A percentile compares a stretch with the other conserved stretches of the same genome.
Evolutionary conservation across 768 basidiomycete genomes (phyloP).

Genomic region (Hygrophoropsis aurantiaca): DNA sequence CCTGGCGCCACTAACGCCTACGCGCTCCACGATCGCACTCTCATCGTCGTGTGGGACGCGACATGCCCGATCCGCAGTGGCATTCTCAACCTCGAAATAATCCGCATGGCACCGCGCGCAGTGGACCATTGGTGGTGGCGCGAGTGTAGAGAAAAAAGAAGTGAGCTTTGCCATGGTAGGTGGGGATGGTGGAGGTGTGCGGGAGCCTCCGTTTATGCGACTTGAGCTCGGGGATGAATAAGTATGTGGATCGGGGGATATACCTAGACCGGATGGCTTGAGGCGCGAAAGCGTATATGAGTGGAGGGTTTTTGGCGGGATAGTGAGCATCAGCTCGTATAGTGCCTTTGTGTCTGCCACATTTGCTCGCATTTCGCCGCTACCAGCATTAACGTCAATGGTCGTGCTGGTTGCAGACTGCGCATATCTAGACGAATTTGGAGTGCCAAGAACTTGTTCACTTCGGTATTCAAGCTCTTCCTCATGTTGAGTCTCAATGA

Average conservation of each 20-base stretch:
- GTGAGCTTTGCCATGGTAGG: slow-evolving; percentile 47
- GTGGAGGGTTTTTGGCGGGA: slow-evolving; percentile 69
- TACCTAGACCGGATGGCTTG: slow-evolving; percentile 10
- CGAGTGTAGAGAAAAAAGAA: slow-evolving; percentile 59
- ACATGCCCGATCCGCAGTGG: slow-evolving; percentile 57
- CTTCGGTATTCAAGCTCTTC: too few relatives aligned
- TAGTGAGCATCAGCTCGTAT: slow-evolving; percentile 50
- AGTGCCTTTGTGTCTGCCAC: slow-evolving; percentile 42
- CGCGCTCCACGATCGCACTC: slow-evolving; percentile 69
- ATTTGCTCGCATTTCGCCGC: too few relatives aligned
- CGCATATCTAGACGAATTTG: too few relatives aligned
- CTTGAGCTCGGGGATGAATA: slow-evolving; percentile 13
- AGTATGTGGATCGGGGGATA: slow-evolving; percentile 11
- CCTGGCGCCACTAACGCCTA: too few relatives aligned
- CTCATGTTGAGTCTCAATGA: too few relatives aligned
- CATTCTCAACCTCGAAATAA: slow-evolving; percentile 73
- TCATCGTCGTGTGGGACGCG: slow-evolving; percentile 78
- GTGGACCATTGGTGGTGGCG: slow-evolving; percentile 67
- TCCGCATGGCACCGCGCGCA: slow-evolving; percentile 74
- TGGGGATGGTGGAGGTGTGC: slow-evolving; percentile 27
- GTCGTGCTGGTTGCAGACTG: too few relatives aligned
- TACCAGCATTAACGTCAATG: too few relatives aligned
- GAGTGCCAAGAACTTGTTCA: too few relatives aligned
- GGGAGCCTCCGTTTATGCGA: slow-evolving; percentile 4
- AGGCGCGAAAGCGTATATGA: slow-evolving; percentile 58